Base-by-base conservation (phyloP, 176 grass and related monocot species). In the Juncus effusus region DNA sequence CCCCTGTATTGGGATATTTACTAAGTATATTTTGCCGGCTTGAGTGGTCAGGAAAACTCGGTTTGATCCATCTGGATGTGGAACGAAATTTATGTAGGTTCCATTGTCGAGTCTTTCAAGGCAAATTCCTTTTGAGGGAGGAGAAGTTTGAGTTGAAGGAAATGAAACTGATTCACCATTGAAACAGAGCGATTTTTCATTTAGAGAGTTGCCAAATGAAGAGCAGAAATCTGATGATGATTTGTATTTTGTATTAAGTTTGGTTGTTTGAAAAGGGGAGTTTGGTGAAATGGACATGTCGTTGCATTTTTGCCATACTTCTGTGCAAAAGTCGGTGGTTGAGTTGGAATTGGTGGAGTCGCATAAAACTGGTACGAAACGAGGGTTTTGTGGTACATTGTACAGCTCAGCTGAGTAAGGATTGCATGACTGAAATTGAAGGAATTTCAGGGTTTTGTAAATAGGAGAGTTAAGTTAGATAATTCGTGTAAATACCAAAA, bases 1-100 rank as follows among this genome's bases (percentile, higher is more conserved):
- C 37, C 77, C 77, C 3, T 51, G 58, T 6, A 6, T 5, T 0
- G 62, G 78, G 2, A 80, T 36, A 0, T 28, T 65, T 2, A 52
- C 61, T 1, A 67, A 36, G 56, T 38, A 80, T 7, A 80, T 80
- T 28, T 40, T 75, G 9, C 78, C 78, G 4, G 54, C 11, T 10
- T 15, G 68, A 9, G 15, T 80, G 10, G 47, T 45, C 11, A 80
- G 5, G 50, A 80, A 74, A 13, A 59, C 38, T n/a, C 16, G 7
- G 42, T 10, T 39, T 5, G 78, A 80, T n/a, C 78, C 70, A 1
- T 75, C 70, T 1, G 70, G 70, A 42, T 80, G 78, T 2, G 69
- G 38, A 7, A 28, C 12, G 12, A 80, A 44, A 51, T 36, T 55
- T 3, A 1, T 44, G 55, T 54, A 79, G 10, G 51, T 3, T 3